Evolutionary conservation across 139 green algal genomes (phyloP).

Genomic region (Closterium sp.): DNA sequence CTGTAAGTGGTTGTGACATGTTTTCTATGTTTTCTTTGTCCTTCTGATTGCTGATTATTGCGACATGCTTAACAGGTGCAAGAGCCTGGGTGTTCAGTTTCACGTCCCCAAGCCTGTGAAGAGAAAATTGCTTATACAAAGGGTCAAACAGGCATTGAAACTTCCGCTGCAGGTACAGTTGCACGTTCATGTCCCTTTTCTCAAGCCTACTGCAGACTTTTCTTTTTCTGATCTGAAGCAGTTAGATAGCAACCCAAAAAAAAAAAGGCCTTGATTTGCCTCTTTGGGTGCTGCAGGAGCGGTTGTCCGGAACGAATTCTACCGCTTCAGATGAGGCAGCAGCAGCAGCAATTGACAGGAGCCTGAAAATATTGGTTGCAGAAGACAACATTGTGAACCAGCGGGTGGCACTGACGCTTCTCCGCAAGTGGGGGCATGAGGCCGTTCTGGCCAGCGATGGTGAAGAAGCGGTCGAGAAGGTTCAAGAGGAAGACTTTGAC

Average conservation of each 20-base stretch:
- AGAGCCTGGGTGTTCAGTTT: background rate
- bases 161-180: background rate
- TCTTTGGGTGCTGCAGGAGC: background rate
- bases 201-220: too few species aligned
- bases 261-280: too few species aligned
- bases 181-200: too few species aligned
- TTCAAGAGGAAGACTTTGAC: slow-evolving; percentile 17
- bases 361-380: slow-evolving; percentile 30
- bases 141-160: background rate
- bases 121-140: background rate
- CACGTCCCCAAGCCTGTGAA: background rate
- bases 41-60: background rate
- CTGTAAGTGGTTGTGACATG: background rate
- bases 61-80: background rate
- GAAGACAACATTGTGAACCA: slow-evolving; percentile 48
- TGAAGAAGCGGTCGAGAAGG: slow-evolving; percentile 33
- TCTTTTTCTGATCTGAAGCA: too few species aligned
- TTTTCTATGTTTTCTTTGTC: background rate
- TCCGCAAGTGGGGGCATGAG: slow-evolving; percentile 32
- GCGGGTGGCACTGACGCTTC: slow-evolving; percentile 26
- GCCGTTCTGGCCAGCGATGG: slow-evolving; percentile 15
- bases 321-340: background rate
- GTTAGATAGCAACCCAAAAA: too few species aligned
- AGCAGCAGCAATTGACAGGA: background rate
- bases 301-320: background rate